A percentile compares a stretch with the other conserved stretches of the same genome.
These are phyloP conservation scores for Graphilbum sp. DNA, from an alignment of 2,329 filamentous ascomycete species.

Conservation along the genomic window DNA sequence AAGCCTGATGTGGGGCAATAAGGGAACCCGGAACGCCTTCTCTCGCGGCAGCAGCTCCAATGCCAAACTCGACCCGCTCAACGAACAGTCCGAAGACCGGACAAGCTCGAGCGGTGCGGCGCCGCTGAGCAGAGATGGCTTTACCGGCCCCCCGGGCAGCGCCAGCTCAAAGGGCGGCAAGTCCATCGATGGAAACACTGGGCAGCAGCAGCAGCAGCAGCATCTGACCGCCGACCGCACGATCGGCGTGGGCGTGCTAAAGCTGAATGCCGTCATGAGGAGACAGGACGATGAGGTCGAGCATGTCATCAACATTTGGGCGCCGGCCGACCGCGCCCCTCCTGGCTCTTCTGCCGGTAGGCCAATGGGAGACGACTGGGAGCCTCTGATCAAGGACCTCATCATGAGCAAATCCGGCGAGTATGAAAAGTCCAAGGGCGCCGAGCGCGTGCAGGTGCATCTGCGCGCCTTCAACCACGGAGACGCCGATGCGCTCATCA, in stretches of 20 bases:
- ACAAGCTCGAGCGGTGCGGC: constrained; percentile 21
- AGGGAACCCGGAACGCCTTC: constrained; percentile 35
- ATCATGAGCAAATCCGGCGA: constrained; percentile 56
- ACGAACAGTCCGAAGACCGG: constrained; percentile 31
- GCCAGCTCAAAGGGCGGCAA: constrained; percentile 27
- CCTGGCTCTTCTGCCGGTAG: constrained; percentile 29
- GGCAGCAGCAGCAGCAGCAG: background rate
- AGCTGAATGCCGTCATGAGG: constrained; percentile 59
- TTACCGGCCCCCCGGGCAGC: constrained; percentile 34
- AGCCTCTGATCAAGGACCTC: constrained; percentile 57
- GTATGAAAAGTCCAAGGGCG: constrained; percentile 55
- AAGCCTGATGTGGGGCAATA: constrained; percentile 56
- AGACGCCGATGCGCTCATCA: constrained; percentile 68
- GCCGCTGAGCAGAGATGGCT: constrained; percentile 27
- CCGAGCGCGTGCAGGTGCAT: constrained; percentile 65
- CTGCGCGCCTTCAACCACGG: constrained; percentile 61
- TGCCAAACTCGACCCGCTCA: constrained; percentile 38
- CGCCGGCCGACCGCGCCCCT: constrained; percentile 34
- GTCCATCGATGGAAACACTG: constrained; percentile 6
- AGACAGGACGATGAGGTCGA: constrained; percentile 56
- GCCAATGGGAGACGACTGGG: constrained; percentile 49
- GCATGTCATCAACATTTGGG: constrained; percentile 64
- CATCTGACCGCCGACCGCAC: constrained; percentile 44
- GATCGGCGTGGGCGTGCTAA: constrained; percentile 62
- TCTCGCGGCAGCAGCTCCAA: constrained; percentile 28